Evolutionary conservation across 441 rosid species (phyloP).

Genomic region (Populus trichocarpa): DNA sequence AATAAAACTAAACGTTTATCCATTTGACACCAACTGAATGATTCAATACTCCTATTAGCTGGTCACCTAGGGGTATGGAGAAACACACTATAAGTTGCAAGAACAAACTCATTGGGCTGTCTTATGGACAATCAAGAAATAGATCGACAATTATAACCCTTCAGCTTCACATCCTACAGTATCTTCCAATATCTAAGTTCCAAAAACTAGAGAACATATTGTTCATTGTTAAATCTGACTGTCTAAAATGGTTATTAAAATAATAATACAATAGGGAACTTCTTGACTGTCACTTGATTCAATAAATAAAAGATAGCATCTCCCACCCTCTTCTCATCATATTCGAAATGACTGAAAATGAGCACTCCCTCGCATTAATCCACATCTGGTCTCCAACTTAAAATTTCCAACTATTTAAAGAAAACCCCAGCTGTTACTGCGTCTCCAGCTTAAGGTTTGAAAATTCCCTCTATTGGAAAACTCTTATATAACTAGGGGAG

Average conservation of each 20-base stretch:
- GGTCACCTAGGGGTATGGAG: not conserved
- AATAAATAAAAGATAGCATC: not conserved
- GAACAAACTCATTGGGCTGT: not conserved
- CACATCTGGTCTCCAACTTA: not conserved
- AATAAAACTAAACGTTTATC: not conserved
- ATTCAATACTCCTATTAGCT: not conserved
- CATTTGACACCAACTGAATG: not conserved
- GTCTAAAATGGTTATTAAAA: no score
- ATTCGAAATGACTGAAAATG: slow-evolving; percentile 8
- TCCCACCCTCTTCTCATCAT: not conserved
- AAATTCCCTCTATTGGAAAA: not conserved
- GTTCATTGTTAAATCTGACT: no score
- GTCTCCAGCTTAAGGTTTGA: not conserved
- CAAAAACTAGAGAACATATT: not conserved
- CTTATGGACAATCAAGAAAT: not conserved
- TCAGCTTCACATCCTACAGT: not conserved
- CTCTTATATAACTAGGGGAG: not conserved
- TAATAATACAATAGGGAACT: no score
- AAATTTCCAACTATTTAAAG: not conserved
- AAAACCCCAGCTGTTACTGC: not conserved
- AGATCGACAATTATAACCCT: not conserved
- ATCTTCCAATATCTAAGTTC: not conserved
- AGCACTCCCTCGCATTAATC: slow-evolving; percentile 3
- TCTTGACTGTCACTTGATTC: not conserved
- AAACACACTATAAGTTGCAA: not conserved